Evolutionary conservation across 306 rosid species (phyloP).

Genomic region (Trichosanthes cucumerina): DNA sequence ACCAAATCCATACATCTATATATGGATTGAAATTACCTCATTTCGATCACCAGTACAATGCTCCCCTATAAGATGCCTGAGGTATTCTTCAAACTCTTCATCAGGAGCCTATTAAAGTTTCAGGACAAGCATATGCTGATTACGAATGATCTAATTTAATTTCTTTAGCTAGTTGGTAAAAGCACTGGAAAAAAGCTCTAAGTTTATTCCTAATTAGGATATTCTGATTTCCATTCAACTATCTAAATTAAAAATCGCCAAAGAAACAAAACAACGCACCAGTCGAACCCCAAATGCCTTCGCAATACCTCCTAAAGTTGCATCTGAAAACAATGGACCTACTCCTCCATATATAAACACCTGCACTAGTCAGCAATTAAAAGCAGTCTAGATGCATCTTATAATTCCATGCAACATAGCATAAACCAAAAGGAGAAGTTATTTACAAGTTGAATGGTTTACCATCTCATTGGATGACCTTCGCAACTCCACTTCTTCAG

Average conservation of each 20-base stretch:
- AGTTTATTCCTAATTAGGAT: neutral
- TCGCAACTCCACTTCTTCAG: conserved; percentile 72
- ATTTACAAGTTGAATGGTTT: conserved; percentile 10
- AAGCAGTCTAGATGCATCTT: neutral
- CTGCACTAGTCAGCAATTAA: conserved; percentile 29
- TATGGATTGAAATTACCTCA: conserved; percentile 45
- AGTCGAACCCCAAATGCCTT: conserved; percentile 90
- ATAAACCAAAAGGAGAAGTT: neutral
- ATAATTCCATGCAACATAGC: neutral
- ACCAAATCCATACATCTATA: neutral
- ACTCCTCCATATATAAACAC: conserved; percentile 87
- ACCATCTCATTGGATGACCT: conserved; percentile 72
- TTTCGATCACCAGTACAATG: conserved; percentile 71
- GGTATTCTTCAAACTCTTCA: conserved; percentile 93
- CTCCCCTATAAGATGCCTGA: conserved; percentile 66
- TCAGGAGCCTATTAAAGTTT: conserved; percentile 72
- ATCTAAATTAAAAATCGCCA: neutral
- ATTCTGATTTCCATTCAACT: neutral
- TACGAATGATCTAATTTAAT: neutral
- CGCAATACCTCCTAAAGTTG: conserved; percentile 78
- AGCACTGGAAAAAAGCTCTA: neutral
- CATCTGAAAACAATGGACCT: conserved; percentile 91
- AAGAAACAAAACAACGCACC: conserved; percentile 43
- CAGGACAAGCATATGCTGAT: neutral
- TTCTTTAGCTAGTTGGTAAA: neutral